A percentile compares a stretch with the other conserved stretches of the same genome.
phyloP scores from a whole-genome alignment of 2,329 filamentous ascomycete species.

The Apiospora malaysiana region DNA sequence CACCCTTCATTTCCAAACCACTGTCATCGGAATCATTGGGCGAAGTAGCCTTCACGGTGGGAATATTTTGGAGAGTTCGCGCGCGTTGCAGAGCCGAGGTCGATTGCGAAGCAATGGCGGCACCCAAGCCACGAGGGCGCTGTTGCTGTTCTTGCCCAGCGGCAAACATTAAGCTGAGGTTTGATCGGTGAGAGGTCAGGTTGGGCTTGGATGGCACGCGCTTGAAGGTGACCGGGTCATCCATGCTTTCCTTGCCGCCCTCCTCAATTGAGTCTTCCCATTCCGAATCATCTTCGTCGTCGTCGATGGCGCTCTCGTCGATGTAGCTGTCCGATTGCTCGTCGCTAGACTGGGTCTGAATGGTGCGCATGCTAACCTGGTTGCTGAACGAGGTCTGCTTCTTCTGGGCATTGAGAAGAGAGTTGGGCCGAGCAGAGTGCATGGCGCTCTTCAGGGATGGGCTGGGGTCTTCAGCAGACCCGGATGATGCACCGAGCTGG shows the following conservation, averaged over 20 bases:
- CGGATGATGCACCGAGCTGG: constrained; percentile 63
- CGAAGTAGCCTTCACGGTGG: constrained; percentile 50
- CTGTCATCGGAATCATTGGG: constrained; percentile 67
- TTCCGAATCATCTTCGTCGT: constrained; percentile 67
- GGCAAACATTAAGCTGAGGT: constrained; percentile 88
- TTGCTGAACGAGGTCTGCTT: constrained; percentile 86
- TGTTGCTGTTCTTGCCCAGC: constrained; percentile 58
- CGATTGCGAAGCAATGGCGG: constrained; percentile 70
- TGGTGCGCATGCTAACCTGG: constrained; percentile 72
- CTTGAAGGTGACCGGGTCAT: constrained; percentile 82
- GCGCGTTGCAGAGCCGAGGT: constrained; percentile 72
- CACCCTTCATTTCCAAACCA: constrained; percentile 68
- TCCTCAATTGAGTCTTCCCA: constrained; percentile 76
- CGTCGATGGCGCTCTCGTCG: constrained; percentile 83
- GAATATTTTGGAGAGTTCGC: constrained; percentile 54
- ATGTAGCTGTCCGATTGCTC: constrained; percentile 69
- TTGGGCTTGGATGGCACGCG: constrained; percentile 89
- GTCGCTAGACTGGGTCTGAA: constrained; percentile 55
- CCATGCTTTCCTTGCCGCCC: constrained; percentile 81
- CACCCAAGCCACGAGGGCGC: constrained; percentile 37
- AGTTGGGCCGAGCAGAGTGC: constrained; percentile 50
- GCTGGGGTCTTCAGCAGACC: constrained; percentile 76
- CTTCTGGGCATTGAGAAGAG: constrained; percentile 56
- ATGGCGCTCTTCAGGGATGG: constrained; percentile 66
- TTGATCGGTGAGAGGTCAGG: constrained; percentile 82